phyloP scores from a whole-genome alignment of 176 grass and related monocot species.

The Neostapfia colusana region DNA sequence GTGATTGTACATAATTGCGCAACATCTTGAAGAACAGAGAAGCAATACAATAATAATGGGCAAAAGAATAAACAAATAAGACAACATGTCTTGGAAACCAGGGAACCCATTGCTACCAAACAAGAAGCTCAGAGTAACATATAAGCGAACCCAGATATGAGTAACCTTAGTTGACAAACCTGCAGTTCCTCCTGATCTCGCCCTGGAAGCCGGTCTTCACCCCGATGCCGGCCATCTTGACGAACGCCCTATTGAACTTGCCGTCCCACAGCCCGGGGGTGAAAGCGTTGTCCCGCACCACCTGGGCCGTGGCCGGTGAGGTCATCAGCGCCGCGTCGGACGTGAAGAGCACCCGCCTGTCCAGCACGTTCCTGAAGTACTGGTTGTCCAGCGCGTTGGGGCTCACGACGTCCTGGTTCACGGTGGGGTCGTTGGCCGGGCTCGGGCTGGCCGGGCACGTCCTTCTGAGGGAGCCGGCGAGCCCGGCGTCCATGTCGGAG shows the following conservation, averaged over 20 bases:
- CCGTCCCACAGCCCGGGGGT: constrained; percentile 31
- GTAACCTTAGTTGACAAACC: constrained; percentile 27
- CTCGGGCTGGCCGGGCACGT: constrained; percentile 7
- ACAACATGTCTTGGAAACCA: background rate
- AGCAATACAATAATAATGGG: background rate
- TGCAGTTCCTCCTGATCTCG: constrained; percentile 44
- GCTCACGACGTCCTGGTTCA: constrained; percentile 27
- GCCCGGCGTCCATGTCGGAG: constrained; percentile 12
- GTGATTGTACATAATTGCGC: background rate
- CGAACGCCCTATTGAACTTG: constrained; percentile 36
- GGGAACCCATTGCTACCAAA: background rate
- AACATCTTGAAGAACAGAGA: background rate
- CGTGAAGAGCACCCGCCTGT: constrained; percentile 33
- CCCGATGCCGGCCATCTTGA: constrained; percentile 41
- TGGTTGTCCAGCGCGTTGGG: constrained; percentile 39
- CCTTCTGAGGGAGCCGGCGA: background rate
- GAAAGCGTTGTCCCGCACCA: constrained; percentile 24
- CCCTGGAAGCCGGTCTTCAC: constrained; percentile 39
- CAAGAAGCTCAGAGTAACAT: too few species aligned
- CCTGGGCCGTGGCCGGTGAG: background rate
- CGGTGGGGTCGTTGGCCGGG: constrained; percentile 12
- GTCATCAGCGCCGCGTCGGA: constrained; percentile 44
- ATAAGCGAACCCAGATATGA: too few species aligned
- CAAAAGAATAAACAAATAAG: background rate
- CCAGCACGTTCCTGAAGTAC: constrained; percentile 43